Conservation (phyloP, 2,329 filamentous ascomycete genomes). For the Verruconis gallopava region DNA sequence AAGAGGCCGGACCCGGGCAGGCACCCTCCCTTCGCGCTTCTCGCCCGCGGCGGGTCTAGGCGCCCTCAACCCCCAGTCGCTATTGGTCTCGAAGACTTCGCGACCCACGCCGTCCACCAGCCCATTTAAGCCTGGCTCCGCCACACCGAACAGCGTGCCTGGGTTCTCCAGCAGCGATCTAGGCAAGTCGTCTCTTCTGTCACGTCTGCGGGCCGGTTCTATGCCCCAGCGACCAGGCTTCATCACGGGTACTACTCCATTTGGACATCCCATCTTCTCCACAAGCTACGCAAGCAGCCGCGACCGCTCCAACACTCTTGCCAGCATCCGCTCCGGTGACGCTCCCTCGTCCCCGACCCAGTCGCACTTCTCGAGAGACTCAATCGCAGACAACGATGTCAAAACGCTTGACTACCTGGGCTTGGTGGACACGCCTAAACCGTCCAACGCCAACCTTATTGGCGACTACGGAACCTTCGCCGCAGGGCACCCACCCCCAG, state of each 20-base stretch:
- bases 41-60: conserved; percentile 58
- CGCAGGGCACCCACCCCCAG: conserved; percentile 35
- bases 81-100: conserved; percentile 61
- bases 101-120: conserved; percentile 77
- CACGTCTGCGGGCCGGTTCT: conserved; percentile 77
- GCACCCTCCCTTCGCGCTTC: conserved; percentile 91
- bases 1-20: conserved; percentile 72
- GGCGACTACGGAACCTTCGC: conserved; percentile 30
- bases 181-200: conserved; percentile 60
- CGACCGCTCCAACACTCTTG: conserved; percentile 75
- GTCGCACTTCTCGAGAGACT: conserved; percentile 76
- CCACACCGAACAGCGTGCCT: conserved; percentile 20
- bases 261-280: conserved; percentile 78
- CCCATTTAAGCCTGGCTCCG: conserved; percentile 60
- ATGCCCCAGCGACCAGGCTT: conserved; percentile 81
- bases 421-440: conserved; percentile 83
- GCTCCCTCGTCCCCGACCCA: conserved; percentile 77
- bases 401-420: conserved; percentile 93
- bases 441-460: conserved; percentile 55
- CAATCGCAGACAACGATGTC: conserved; percentile 74
- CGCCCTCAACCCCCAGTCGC: conserved; percentile 40
- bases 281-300: conserved; percentile 73
- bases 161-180: neutral
- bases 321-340: conserved; percentile 79
- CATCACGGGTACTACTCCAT: conserved; percentile 46